phyloP scores from a whole-genome alignment of 306 rosid species.

The Fragaria ananassa region DNA sequence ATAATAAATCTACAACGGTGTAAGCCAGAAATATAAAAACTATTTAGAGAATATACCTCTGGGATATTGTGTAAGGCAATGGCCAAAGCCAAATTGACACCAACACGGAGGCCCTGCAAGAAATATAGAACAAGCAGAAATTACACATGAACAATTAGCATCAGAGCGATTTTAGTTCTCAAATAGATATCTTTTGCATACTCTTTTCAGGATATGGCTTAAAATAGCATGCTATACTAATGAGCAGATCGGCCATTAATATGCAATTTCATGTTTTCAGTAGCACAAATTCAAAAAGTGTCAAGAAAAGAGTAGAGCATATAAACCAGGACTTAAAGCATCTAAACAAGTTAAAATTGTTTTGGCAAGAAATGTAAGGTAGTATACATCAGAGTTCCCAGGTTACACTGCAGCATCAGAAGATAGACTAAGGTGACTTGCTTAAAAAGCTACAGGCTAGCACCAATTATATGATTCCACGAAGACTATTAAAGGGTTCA shows the following conservation, averaged over 20 bases:
- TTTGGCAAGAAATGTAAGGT: background rate
- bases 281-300: background rate
- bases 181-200: background rate
- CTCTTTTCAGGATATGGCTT: background rate
- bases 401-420: background rate
- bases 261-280: background rate
- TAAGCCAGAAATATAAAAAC: conserved; percentile 5
- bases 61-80: conserved; percentile 98
- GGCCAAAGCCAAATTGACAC: conserved; percentile 93
- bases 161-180: background rate
- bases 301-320: background rate
- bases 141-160: conserved; percentile 8
- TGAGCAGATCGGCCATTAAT: background rate
- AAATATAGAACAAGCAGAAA: conserved; percentile 27
- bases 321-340: background rate
- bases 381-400: background rate
- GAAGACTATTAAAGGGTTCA: background rate
- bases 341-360: background rate
- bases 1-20: background rate
- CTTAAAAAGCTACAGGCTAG: background rate
- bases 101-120: conserved; percentile 88
- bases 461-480: background rate
- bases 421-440: background rate
- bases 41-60: conserved; percentile 58
- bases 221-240: background rate